A percentile compares a stretch with the other conserved stretches of the same genome.
phyloP scores from a whole-genome alignment of 2,329 filamentous ascomycete genomes.

The Penicillium freii region DNA sequence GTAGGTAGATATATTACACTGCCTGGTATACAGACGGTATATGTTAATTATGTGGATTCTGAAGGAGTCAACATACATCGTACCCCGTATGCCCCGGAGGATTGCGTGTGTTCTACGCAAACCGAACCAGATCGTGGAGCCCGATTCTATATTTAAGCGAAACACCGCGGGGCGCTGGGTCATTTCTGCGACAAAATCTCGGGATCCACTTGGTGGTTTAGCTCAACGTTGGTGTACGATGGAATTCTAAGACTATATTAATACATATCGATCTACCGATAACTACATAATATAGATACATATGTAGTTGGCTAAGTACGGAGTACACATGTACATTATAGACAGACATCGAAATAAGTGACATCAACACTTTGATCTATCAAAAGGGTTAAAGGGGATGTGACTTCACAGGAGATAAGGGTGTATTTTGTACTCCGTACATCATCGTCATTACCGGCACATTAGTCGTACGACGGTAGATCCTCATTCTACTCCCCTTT shows the following conservation, averaged over 20 bases:
- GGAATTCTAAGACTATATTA: neutral
- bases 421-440: neutral
- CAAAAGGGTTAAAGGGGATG: neutral
- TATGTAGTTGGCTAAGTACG: neutral
- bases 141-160: conserved; percentile 15
- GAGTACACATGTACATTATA: neutral
- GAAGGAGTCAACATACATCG: neutral
- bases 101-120: neutral
- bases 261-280: neutral
- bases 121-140: neutral
- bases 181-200: conserved; percentile 1
- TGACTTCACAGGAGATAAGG: neutral
- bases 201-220: conserved; percentile 6
- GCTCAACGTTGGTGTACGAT: conserved; percentile 1
- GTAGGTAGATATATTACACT: neutral
- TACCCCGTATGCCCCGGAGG: neutral
- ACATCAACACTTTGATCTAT: neutral
- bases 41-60: neutral
- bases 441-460: conserved; percentile 7
- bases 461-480: conserved; percentile 6
- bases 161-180: conserved; percentile 8
- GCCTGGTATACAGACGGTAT: neutral
- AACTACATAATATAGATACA: too few relatives aligned
- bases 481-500: conserved; percentile 12
- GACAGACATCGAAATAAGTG: neutral